Percentiles rank a stretch among this genome's conserved stretches.
Evolutionary conservation across 768 basidiomycete species (phyloP).

Genomic region (Naganishia vaughanmartiniae): DNA sequence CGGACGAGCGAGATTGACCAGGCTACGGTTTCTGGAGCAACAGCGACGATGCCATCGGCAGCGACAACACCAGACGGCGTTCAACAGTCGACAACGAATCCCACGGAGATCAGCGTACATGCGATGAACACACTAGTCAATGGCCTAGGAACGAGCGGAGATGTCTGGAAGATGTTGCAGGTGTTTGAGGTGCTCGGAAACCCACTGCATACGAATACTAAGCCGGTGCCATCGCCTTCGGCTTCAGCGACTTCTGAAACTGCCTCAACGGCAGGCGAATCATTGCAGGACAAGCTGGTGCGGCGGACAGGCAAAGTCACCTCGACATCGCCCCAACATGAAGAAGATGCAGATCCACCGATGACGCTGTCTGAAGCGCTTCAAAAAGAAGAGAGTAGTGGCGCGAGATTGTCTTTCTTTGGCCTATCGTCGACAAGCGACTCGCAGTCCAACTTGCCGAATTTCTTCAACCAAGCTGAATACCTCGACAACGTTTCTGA

Average conservation of each 20-base stretch:
- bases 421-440: constrained; percentile 6
- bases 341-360: constrained; percentile 27
- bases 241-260: background rate
- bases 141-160: constrained; percentile 15
- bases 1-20: background rate
- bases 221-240: background rate
- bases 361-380: constrained; percentile 27
- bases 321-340: constrained; percentile 18
- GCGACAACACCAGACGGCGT: background rate
- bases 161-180: constrained; percentile 28
- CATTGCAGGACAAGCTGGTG: background rate
- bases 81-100: background rate
- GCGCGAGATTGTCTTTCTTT: constrained; percentile 22
- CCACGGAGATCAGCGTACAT: constrained; percentile 5
- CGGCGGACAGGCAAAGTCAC: constrained; percentile 13
- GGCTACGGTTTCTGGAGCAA: background rate
- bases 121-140: constrained; percentile 27
- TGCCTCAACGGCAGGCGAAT: background rate
- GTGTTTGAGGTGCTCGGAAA: constrained; percentile 25
- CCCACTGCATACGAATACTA: background rate
- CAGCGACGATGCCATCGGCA: background rate
- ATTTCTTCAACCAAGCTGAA: constrained; percentile 17
- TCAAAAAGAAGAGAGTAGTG: constrained; percentile 13
- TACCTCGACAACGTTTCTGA: background rate
- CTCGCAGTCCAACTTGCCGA: constrained; percentile 5